phyloP scores from a whole-genome alignment of 1,284 basidiomycete genomes.

The Ceratobasidium sp. region DNA sequence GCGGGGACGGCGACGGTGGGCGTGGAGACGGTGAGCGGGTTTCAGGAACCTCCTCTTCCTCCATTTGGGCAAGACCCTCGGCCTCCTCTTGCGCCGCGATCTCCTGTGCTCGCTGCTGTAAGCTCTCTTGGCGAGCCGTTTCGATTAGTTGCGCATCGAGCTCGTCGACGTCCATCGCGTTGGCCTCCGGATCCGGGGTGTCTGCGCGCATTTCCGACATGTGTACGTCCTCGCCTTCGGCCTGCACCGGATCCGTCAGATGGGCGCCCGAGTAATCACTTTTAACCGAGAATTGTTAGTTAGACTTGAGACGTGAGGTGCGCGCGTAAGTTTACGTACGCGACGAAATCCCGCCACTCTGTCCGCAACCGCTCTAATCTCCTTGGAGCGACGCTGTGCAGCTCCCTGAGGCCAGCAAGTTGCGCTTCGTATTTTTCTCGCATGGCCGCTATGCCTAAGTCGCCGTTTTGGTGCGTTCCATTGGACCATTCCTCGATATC shows the following conservation, averaged over 20 bases:
- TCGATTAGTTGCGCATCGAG: slow-evolving; percentile 1
- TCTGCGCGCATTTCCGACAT: slow-evolving; percentile 4
- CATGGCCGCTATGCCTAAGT: slow-evolving; percentile 24
- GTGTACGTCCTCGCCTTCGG: too few species aligned
- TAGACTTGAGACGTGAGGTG: not conserved
- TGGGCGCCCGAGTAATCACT: slow-evolving; percentile 1
- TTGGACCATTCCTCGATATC: slow-evolving; percentile 32
- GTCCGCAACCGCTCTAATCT: not conserved
- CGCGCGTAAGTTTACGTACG: not conserved
- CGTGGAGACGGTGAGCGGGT: too few species aligned
- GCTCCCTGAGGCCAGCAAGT: slow-evolving; percentile 14
- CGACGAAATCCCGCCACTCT: not conserved
- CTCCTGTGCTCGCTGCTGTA: not conserved
- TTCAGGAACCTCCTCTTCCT: not conserved
- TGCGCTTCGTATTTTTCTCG: slow-evolving; percentile 19
- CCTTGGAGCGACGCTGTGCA: not conserved
- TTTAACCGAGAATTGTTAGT: not conserved
- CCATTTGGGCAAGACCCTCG: too few species aligned
- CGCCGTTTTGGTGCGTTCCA: not conserved
- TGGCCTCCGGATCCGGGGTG: not conserved
- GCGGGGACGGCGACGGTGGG: too few species aligned
- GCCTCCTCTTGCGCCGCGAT: not conserved
- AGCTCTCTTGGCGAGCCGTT: slow-evolving; percentile 9
- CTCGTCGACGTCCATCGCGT: not conserved
- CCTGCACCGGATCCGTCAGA: not conserved